Conservation (phyloP, 768 basidiomycete species). For the Trametopsis cervina region DNA sequence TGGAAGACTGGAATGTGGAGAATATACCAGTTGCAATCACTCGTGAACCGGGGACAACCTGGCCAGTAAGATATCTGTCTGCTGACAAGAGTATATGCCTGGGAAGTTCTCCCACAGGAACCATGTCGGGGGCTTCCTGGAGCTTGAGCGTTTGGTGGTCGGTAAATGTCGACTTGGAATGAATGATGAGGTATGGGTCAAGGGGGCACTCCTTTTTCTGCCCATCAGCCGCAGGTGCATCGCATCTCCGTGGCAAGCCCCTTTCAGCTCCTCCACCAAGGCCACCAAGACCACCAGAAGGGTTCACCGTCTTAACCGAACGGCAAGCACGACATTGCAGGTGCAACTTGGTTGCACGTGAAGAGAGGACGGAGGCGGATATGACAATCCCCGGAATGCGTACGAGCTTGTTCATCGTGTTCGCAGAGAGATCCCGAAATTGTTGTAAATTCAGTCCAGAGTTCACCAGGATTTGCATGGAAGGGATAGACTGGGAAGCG, state of each 20-base stretch:
- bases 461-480: slow-evolving; percentile 80
- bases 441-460: slow-evolving; percentile 92
- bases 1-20: slow-evolving; percentile 88
- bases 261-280: slow-evolving; percentile 81
- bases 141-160: slow-evolving; percentile 96
- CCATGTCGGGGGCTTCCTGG: slow-evolving; percentile 99
- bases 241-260: slow-evolving; percentile 83
- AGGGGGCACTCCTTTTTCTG: slow-evolving; percentile 92
- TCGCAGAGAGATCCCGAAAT: slow-evolving; percentile 89
- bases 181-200: slow-evolving; percentile 93
- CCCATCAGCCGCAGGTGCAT: slow-evolving; percentile 71
- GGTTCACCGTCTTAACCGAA: slow-evolving; percentile 70
- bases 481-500: slow-evolving; percentile 46
- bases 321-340: slow-evolving; percentile 92
- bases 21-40: slow-evolving; percentile 95
- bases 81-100: slow-evolving; percentile 89
- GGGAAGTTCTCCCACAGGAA: slow-evolving; percentile 96
- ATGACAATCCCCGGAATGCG: slow-evolving; percentile 98
- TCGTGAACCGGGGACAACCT: slow-evolving; percentile 93
- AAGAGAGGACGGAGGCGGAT: slow-evolving; percentile 88
- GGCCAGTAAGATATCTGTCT: slow-evolving; percentile 86
- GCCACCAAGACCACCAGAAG: slow-evolving; percentile 74
- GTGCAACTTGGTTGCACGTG: slow-evolving; percentile 86
- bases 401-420: slow-evolving; percentile 93
- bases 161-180: slow-evolving; percentile 89